Conservation (phyloP, 805 yeast species). For the Wickerhamomyces canadensis region DNA sequence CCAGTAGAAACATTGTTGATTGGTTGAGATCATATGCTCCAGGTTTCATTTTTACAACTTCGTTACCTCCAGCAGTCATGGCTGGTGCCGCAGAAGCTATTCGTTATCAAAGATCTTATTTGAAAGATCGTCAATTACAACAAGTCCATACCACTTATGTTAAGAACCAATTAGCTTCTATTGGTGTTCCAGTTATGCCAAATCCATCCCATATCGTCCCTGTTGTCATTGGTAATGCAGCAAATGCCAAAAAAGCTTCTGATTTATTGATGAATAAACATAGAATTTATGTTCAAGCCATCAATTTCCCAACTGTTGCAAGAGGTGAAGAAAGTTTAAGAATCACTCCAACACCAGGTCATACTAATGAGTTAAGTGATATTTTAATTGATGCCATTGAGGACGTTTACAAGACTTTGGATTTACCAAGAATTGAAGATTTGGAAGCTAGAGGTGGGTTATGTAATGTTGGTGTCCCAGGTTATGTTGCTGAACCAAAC, state of each 20-base stretch:
- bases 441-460: slow-evolving; percentile 84
- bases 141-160: slow-evolving; percentile 84
- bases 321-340: slow-evolving; percentile 94
- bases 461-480: slow-evolving; percentile 76
- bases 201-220: slow-evolving; percentile 98
- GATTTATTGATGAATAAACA: slow-evolving; percentile 81
- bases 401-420: slow-evolving; percentile 69
- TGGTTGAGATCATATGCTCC: slow-evolving; percentile 97
- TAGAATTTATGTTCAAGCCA: slow-evolving; percentile 93
- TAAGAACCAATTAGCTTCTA: slow-evolving; percentile 56
- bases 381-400: slow-evolving; percentile 75
- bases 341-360: slow-evolving; percentile 99
- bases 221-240: slow-evolving; percentile 89
- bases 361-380: slow-evolving; percentile 69
- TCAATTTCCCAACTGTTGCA: slow-evolving; percentile 96
- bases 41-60: slow-evolving; percentile 94
- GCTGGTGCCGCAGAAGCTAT: slow-evolving; percentile 90
- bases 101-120: slow-evolving; percentile 72
- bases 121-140: slow-evolving; percentile 75
- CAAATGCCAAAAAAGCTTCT: slow-evolving; percentile 84
- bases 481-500: slow-evolving; percentile 45
- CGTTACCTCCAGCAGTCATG: slow-evolving; percentile 97
- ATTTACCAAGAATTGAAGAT: slow-evolving; percentile 66
- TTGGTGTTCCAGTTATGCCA: slow-evolving; percentile 93
- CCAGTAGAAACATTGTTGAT: slow-evolving; percentile 74